A percentile compares a stretch with the other conserved stretches of the same genome.
These are phyloP conservation scores for Aspergillus aculeatinus DNA, from an alignment of 2,329 filamentous ascomycete species.

Conservation along the genomic window DNA sequence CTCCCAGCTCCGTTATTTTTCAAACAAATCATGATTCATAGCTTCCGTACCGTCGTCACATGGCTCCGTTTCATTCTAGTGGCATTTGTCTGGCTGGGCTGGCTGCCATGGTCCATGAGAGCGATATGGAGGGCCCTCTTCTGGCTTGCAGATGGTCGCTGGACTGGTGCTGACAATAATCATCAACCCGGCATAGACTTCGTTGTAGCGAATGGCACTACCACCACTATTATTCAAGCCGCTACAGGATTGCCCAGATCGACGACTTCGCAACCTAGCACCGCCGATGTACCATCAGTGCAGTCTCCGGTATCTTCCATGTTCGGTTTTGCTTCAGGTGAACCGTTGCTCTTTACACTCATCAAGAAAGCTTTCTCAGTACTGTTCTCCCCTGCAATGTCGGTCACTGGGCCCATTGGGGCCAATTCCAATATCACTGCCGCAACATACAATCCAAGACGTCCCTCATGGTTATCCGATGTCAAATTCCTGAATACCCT, in stretches of 20 bases:
- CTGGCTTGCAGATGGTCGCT: constrained; percentile 83
- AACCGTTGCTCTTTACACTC: constrained; percentile 48
- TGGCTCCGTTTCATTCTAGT: constrained; percentile 80
- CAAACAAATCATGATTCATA: constrained; percentile 72
- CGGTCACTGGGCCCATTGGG: constrained; percentile 27
- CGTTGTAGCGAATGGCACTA: constrained; percentile 29
- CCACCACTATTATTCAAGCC: constrained; percentile 20
- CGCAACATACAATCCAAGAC: constrained; percentile 33
- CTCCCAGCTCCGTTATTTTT: constrained; percentile 80
- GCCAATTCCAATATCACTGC: constrained; percentile 27
- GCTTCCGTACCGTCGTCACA: constrained; percentile 67
- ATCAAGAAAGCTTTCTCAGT: constrained; percentile 45
- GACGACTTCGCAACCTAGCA: constrained; percentile 26
- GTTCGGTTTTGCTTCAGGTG: constrained; percentile 42
- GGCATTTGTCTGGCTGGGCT: constrained; percentile 80
- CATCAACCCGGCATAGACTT: constrained; percentile 24
- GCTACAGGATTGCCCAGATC: constrained; percentile 24
- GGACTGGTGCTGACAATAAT: constrained; percentile 42
- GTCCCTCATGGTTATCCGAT: constrained; percentile 58
- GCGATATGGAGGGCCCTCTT: constrained; percentile 91
- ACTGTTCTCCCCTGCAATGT: constrained; percentile 34
- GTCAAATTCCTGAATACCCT: constrained; percentile 54
- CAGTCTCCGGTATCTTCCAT: constrained; percentile 41
- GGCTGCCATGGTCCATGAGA: constrained; percentile 87
- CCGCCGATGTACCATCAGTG: constrained; percentile 29